Percentiles rank a stretch among this genome's conserved stretches.
These are phyloP conservation scores for Fraxinus nigra DNA, from an alignment of 305 asterid genomes.

Conservation along the genomic window DNA sequence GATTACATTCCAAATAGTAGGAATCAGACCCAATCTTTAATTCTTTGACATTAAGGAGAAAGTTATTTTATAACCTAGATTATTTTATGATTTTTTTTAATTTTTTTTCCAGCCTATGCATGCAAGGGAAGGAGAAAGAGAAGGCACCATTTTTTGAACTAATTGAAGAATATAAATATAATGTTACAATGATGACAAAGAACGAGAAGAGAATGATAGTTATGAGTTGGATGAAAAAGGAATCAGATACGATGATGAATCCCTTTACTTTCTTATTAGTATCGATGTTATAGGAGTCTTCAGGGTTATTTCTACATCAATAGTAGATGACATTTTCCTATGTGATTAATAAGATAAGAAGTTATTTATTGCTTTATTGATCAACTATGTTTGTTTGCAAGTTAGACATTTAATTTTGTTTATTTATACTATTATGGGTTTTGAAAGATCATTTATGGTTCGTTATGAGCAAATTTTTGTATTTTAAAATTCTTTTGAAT, in stretches of 20 bases:
- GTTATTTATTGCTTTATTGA: not conserved
- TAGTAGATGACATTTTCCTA: not conserved
- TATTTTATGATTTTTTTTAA: too few relatives aligned
- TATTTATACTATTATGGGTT: not conserved
- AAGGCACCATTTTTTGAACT: not conserved
- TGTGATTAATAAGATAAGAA: not conserved
- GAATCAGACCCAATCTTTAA: conserved; percentile 8
- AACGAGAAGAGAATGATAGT: not conserved
- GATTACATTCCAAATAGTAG: not conserved
- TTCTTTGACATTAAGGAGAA: not conserved
- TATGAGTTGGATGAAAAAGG: not conserved
- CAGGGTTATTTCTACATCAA: not conserved
- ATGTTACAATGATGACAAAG: not conserved
- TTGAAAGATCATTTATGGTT: not conserved
- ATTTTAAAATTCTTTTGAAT: not conserved
- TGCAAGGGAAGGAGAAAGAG: not conserved
- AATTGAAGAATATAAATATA: not conserved
- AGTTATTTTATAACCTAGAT: not conserved
- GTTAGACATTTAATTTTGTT: not conserved
- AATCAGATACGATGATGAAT: not conserved
- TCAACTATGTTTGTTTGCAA: not conserved
- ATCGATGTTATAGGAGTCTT: not conserved
- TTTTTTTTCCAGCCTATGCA: not conserved
- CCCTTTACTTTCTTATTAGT: not conserved
- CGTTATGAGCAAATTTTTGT: not conserved